These are phyloP conservation scores for Dendrobium officinale DNA, from an alignment of 106 monocot species.

Conservation along the genomic window DNA sequence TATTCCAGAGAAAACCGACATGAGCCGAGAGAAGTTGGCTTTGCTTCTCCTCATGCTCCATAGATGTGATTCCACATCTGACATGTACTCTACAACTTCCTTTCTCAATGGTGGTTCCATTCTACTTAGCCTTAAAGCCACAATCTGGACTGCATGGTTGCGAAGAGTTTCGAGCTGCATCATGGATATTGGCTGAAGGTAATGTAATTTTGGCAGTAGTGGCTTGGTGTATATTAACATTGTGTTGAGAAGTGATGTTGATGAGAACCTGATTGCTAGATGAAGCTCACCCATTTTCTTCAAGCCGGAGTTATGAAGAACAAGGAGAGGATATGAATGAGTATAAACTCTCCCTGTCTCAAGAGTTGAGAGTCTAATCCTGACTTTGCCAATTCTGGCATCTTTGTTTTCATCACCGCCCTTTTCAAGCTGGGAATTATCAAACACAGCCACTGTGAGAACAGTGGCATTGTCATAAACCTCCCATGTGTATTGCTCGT, in stretches of 20 bases:
- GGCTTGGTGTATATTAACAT: constrained; percentile 42
- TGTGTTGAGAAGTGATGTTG: constrained; percentile 27
- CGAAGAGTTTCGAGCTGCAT: constrained; percentile 40
- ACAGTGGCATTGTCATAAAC: constrained; percentile 66
- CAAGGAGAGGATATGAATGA: constrained; percentile 58
- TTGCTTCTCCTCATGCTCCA: constrained; percentile 81
- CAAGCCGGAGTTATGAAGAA: constrained; percentile 46
- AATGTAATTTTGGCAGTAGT: constrained; percentile 68
- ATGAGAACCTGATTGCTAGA: constrained; percentile 61
- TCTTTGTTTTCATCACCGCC: constrained; percentile 23
- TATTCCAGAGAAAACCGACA: constrained; percentile 41
- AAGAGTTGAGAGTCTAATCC: constrained; percentile 68
- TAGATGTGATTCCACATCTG: constrained; percentile 39
- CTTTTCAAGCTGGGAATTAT: constrained; percentile 38
- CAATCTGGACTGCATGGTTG: constrained; percentile 42
- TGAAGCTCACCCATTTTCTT: constrained; percentile 83
- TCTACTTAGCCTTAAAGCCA: constrained; percentile 41
- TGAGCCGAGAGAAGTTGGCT: constrained; percentile 57
- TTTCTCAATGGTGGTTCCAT: constrained; percentile 66
- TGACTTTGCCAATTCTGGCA: constrained; percentile 49
- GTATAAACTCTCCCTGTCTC: constrained; percentile 57
- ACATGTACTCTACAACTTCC: constrained; percentile 69
- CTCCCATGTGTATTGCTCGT: constrained; percentile 79
- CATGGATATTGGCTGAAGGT: constrained; percentile 32
- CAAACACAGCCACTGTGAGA: constrained; percentile 51